Evolutionary conservation across 139 green algal species (phyloP), one percentile per base, ranked within the genome.

Genomic region (Astrephomene gubernaculifera): DNA sequence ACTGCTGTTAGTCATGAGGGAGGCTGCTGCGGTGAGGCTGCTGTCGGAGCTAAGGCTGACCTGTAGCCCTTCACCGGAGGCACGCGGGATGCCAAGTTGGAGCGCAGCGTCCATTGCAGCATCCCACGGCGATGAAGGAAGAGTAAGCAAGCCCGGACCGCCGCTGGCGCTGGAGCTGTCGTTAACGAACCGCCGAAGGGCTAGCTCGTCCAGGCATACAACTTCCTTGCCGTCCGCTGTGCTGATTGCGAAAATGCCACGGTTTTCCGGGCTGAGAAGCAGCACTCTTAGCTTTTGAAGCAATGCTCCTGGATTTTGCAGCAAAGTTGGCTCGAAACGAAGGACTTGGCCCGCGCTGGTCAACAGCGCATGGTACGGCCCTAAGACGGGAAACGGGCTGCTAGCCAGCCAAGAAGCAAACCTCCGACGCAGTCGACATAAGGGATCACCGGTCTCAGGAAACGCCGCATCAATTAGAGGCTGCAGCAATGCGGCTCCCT

Each of bases 131-230:
- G 65, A 45, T 21, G 65, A 45, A 21, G 29, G 25, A 10, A 45
- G 9, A 45, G 44, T 33, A 5, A 72, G 65, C 33, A 17, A 24
- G 35, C 45, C 65, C 9, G 36, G 27, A 1, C 35, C 71, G 45
- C 19, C 19, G 45, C 52, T 19, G 8, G 69, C 5, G 74, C 54
- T 14, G 54, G 10, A 14, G 39, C 1, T 38, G 19, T 61, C 35
- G 36, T 3, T 53, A 69, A 27, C 54, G 36, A 27, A 54, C 2
- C 74, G 36, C 24, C 38, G 54, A 8, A 71, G 38, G 27, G 36
- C 36, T 27, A 60, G 54, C 74, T 82, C 74, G 54, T 82, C 74
- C 31, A 82, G 29, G 25, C 39, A 33, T 38, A 82, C 38, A 4
- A 82, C 36, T 39, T 82, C 72, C 54, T 35, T 31, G 24, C 35